Conservation (phyloP, 2,329 filamentous ascomycete genomes). For the Beauveria asiatica region DNA sequence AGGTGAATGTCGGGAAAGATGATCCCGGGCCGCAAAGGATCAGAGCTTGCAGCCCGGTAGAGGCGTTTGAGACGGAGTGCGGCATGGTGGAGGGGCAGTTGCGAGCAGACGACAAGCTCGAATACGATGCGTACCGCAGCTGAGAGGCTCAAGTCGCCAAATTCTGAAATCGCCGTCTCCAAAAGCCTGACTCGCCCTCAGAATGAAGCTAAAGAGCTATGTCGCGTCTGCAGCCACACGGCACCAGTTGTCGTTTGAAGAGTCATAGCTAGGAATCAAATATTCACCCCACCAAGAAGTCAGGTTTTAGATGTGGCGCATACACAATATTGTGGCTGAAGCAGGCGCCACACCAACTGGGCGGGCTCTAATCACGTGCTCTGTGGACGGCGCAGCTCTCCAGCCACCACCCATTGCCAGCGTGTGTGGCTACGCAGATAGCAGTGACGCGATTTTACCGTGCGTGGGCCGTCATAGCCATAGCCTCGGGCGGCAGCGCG, state of each 20-base stretch:
- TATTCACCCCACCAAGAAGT: conserved; percentile 12
- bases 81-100: conserved; percentile 47
- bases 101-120: not conserved
- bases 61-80: conserved; percentile 64
- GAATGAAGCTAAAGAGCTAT: not conserved
- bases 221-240: not conserved
- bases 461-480: conserved; percentile 36
- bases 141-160: not conserved
- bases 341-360: not conserved
- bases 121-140: not conserved
- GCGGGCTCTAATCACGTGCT: not conserved
- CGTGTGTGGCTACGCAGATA: not conserved
- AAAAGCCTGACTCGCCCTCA: not conserved
- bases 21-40: conserved; percentile 78
- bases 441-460: conserved; percentile 15
- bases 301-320: conserved; percentile 6
- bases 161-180: too few species aligned
- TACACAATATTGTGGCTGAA: not conserved
- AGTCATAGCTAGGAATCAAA: conserved; percentile 4
- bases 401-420: not conserved
- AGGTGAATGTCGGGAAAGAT: conserved; percentile 74
- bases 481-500: conserved; percentile 25
- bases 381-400: not conserved
- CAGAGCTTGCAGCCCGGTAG: conserved; percentile 71
- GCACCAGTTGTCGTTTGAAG: conserved; percentile 2